Conservation (phyloP, 306 rosid species). For the Dalbergia cultrata region DNA sequence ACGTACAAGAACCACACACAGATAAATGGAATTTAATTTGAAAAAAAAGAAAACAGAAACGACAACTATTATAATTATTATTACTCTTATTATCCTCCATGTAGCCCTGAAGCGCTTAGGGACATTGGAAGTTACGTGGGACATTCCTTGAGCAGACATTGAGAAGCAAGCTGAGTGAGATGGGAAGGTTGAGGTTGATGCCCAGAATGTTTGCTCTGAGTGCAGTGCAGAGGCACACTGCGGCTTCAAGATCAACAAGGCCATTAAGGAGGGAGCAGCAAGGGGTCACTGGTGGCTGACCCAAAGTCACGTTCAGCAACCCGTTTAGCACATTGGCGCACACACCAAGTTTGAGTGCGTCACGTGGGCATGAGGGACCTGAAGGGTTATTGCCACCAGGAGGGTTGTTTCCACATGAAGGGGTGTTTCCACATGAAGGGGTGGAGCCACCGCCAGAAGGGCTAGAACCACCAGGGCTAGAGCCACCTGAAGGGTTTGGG, state of each 20-base stretch:
- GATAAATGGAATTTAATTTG: neutral
- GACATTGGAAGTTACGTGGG: slow-evolving; percentile 69
- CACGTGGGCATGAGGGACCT: slow-evolving; percentile 63
- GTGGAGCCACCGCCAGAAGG: no score
- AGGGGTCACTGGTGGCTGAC: slow-evolving; percentile 72
- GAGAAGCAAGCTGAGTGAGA: slow-evolving; percentile 80
- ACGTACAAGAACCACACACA: slow-evolving; percentile 28
- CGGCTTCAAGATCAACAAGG: slow-evolving; percentile 82
- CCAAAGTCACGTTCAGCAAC: slow-evolving; percentile 58
- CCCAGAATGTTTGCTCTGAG: slow-evolving; percentile 77
- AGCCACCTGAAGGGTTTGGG: slow-evolving; percentile 32
- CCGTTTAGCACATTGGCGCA: slow-evolving; percentile 73
- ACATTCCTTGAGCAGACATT: slow-evolving; percentile 61
- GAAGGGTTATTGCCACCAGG: neutral
- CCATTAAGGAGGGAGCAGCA: slow-evolving; percentile 76
- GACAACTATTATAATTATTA: neutral
- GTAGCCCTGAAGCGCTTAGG: slow-evolving; percentile 33
- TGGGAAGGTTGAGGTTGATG: slow-evolving; percentile 72
- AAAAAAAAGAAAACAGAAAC: slow-evolving; percentile 3
- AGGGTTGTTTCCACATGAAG: neutral
- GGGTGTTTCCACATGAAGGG: neutral
- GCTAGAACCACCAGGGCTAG: slow-evolving; percentile 63
- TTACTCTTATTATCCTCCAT: no score
- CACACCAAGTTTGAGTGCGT: slow-evolving; percentile 72
- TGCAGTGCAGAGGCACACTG: slow-evolving; percentile 86